Percentiles rank a stretch among this genome's conserved stretches.
phyloP scores from a whole-genome alignment of 1,284 basidiomycete genomes.

The Pisolithus thermaeus region DNA sequence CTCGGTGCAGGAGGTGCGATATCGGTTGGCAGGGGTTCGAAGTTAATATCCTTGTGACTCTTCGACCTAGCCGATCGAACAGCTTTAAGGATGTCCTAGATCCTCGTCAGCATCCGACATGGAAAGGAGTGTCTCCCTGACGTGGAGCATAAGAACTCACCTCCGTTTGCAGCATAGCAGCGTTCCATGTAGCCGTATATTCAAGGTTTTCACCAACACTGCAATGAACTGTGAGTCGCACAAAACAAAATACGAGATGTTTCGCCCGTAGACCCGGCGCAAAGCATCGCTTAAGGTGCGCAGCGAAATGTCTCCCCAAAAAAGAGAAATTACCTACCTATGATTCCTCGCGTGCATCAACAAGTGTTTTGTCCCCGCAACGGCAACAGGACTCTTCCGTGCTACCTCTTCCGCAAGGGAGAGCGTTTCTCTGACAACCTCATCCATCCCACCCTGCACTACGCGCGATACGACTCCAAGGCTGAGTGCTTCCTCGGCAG shows the following conservation, averaged over 20 bases:
- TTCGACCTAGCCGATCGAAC: background rate
- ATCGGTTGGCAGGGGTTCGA: background rate
- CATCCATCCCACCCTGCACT: constrained; percentile 59
- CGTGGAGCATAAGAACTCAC: constrained; percentile 33
- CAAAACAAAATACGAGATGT: background rate
- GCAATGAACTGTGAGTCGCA: background rate
- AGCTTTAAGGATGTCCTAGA: background rate
- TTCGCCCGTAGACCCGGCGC: no score
- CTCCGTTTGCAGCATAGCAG: constrained; percentile 61
- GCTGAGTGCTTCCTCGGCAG: constrained; percentile 60
- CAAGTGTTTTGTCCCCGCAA: constrained; percentile 77
- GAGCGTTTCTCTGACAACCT: constrained; percentile 56
- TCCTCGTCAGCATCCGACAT: background rate
- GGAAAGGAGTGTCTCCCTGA: background rate
- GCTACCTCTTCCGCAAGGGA: constrained; percentile 67
- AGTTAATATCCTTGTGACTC: background rate
- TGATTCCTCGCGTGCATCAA: constrained; percentile 74
- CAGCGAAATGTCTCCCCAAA: no score
- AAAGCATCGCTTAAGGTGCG: background rate
- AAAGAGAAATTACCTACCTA: constrained; percentile 41
- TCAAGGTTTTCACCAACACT: constrained; percentile 76
- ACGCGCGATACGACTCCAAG: constrained; percentile 78
- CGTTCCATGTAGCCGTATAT: constrained; percentile 79
- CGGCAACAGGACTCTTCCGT: constrained; percentile 77
- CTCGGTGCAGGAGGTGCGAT: background rate